Conservation (phyloP, 805 yeast genomes). For the Priceomyces medius region DNA sequence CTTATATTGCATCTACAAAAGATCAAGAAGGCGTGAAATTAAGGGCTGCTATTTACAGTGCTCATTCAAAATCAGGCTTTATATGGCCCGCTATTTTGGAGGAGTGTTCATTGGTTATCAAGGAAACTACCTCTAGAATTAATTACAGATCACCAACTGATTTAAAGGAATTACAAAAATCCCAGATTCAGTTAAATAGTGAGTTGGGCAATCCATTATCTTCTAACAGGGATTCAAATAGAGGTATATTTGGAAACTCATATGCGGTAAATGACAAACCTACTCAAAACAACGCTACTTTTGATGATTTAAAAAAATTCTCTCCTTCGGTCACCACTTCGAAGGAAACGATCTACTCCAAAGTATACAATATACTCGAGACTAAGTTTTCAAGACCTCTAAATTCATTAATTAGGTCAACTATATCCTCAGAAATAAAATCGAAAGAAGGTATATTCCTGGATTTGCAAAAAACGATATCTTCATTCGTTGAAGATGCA, state of each 20-base stretch:
- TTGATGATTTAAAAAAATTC: conserved; percentile 7
- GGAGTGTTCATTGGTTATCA: conserved; percentile 58
- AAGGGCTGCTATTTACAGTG: conserved; percentile 54
- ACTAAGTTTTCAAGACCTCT: conserved; percentile 13
- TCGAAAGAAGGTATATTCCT: background rate
- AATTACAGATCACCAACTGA: conserved; percentile 33
- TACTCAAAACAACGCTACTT: background rate
- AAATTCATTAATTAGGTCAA: conserved; percentile 8
- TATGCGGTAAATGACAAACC: background rate
- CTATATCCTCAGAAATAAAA: background rate
- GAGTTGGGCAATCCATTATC: conserved; percentile 3
- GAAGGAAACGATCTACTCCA: background rate
- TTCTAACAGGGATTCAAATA: conserved; percentile 6
- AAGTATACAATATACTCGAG: conserved; percentile 12
- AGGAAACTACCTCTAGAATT: conserved; percentile 45
- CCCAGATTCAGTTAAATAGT: conserved; percentile 14
- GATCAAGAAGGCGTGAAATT: conserved; percentile 41
- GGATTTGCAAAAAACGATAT: conserved; percentile 3
- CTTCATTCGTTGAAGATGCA: background rate
- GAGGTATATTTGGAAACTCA: conserved; percentile 41
- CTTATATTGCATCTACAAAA: conserved; percentile 55
- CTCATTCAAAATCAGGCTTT: conserved; percentile 43
- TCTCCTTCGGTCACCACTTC: background rate
- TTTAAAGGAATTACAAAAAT: conserved; percentile 24
- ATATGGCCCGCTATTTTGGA: conserved; percentile 60